A percentile compares a stretch with the other conserved stretches of the same genome.
Evolutionary conservation across 2,329 filamentous ascomycete genomes (phyloP).

Genomic region (Diaporthe batatas): DNA sequence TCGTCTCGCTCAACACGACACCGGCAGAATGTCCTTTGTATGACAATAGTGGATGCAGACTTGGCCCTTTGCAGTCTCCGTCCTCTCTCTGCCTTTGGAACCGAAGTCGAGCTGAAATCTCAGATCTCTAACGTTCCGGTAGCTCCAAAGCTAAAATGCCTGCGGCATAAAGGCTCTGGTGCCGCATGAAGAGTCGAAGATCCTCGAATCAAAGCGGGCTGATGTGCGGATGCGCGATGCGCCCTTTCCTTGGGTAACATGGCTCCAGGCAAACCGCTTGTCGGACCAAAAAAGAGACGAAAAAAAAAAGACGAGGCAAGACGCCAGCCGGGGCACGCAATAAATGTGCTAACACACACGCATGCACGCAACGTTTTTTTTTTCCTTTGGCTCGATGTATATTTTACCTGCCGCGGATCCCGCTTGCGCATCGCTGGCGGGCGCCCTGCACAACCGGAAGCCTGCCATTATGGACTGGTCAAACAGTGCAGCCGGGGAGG

Average conservation of each 20-base stretch:
- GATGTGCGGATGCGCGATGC: constrained; percentile 29
- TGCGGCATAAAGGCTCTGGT: constrained; percentile 22
- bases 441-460: no score
- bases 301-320: background rate
- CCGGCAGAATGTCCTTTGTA: background rate
- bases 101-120: constrained; percentile 19
- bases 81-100: constrained; percentile 4
- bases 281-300: constrained; percentile 9
- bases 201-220: constrained; percentile 31
- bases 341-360: constrained; percentile 9
- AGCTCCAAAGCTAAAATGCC: constrained; percentile 29
- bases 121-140: constrained; percentile 28
- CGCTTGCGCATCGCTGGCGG: no score
- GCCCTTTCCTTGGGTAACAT: constrained; percentile 27
- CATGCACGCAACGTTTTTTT: no score
- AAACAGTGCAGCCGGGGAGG: constrained; percentile 11
- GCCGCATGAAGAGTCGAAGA: constrained; percentile 19
- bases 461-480: background rate
- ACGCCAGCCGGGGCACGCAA: constrained; percentile 13
- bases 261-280: constrained; percentile 12
- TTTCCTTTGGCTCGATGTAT: no score
- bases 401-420: no score
- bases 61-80: background rate
- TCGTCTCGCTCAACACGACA: background rate
- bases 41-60: constrained; percentile 23